These are phyloP conservation scores for Chimonanthus salicifolius DNA, from an alignment of 164 flowering plant genomes.

Conservation along the genomic window DNA sequence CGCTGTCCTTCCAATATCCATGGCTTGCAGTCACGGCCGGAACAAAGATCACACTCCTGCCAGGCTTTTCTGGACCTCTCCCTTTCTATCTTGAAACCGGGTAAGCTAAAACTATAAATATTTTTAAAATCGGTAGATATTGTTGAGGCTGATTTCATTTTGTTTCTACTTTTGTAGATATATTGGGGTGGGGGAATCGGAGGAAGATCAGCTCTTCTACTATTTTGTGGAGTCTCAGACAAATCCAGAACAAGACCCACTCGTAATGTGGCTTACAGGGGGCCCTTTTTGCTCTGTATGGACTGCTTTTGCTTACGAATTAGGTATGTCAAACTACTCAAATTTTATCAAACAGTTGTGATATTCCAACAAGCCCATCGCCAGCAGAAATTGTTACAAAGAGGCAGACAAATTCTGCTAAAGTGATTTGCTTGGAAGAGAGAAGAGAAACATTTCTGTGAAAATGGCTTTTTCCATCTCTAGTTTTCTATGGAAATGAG, in stretches of 20 bases:
- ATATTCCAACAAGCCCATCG: no score
- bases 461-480: no score
- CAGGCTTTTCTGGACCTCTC: slow-evolving; percentile 11
- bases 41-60: slow-evolving; percentile 4
- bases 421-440: no score
- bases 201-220: slow-evolving; percentile 21
- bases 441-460: no score
- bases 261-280: slow-evolving; percentile 31
- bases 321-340: slow-evolving; percentile 15
- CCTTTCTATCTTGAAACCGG: slow-evolving; percentile 9
- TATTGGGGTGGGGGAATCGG: not conserved
- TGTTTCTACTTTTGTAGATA: not conserved
- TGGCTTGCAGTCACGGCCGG: not conserved
- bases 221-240: slow-evolving; percentile 31
- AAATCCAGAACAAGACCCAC: slow-evolving; percentile 29
- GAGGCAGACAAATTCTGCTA: no score
- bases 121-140: not conserved
- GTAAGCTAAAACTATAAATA: not conserved
- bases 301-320: slow-evolving; percentile 16
- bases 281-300: slow-evolving; percentile 40
- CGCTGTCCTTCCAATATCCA: not conserved
- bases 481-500: no score
- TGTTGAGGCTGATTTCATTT: not conserved
- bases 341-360: no score
- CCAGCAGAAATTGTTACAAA: no score